Conservation (phyloP, 306 rosid species). For the Citrullus amarus region DNA sequence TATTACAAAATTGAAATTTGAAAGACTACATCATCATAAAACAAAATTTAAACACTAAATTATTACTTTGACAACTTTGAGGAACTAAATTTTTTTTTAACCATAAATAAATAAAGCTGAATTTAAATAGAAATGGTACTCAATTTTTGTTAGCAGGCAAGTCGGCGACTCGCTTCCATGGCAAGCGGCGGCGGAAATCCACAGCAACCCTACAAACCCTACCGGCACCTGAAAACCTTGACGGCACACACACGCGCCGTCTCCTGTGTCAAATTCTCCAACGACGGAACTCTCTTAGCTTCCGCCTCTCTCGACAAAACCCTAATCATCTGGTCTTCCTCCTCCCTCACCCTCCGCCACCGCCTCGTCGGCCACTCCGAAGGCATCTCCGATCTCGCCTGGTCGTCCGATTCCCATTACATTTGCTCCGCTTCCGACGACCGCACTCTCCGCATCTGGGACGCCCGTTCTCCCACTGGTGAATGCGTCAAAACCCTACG, state of each 20-base stretch:
- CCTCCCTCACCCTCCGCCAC: slow-evolving; percentile 43
- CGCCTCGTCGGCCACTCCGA: slow-evolving; percentile 70
- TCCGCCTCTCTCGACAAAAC: slow-evolving; percentile 83
- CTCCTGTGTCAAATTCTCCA: slow-evolving; percentile 78
- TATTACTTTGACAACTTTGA: too few species aligned
- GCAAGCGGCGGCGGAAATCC: slow-evolving; percentile 13
- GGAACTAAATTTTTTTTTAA: too few species aligned
- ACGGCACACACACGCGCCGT: slow-evolving; percentile 49
- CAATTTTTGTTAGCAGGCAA: too few species aligned
- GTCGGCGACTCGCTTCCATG: background rate
- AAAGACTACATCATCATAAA: too few species aligned
- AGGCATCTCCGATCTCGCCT: slow-evolving; percentile 70
- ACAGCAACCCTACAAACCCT: slow-evolving; percentile 43
- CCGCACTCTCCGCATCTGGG: slow-evolving; percentile 89
- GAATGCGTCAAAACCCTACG: slow-evolving; percentile 83
- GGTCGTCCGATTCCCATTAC: slow-evolving; percentile 94
- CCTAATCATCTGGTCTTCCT: slow-evolving; percentile 61
- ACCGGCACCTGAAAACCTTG: slow-evolving; percentile 64
- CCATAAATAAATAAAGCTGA: too few species aligned
- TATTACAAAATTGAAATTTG: too few species aligned
- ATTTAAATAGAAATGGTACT: too few species aligned
- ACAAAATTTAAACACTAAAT: too few species aligned
- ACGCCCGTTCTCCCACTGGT: slow-evolving; percentile 37
- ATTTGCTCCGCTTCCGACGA: slow-evolving; percentile 94
- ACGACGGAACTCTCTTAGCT: slow-evolving; percentile 66